Conservation (phyloP, 1,284 basidiomycete genomes). For the Cryptococcus hybrid region DNA sequence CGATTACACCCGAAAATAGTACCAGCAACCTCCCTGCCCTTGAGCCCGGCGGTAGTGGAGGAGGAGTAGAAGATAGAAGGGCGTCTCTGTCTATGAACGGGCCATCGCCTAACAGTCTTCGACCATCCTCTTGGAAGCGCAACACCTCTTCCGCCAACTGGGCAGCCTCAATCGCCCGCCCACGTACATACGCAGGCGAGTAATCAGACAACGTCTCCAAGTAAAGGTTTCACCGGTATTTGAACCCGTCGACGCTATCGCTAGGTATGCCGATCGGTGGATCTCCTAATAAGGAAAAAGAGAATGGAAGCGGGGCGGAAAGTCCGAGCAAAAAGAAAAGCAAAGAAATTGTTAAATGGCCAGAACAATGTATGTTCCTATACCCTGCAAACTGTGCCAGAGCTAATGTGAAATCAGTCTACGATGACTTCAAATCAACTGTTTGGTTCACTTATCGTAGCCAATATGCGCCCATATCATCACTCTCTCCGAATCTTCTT, state of each 20-base stretch:
- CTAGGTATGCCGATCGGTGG: conserved; percentile 22
- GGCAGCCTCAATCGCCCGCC: not conserved
- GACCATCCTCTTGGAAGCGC: not conserved
- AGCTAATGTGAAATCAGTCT: conserved; percentile 60
- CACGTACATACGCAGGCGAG: not conserved
- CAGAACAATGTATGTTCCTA: conserved; percentile 46
- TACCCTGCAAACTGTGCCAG: not conserved
- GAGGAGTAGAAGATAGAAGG: not conserved
- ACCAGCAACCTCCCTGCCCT: conserved; percentile 5
- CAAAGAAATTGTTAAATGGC: conserved; percentile 44
- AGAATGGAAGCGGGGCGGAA: conserved; percentile 9
- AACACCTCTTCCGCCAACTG: not conserved
- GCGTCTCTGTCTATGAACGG: not conserved
- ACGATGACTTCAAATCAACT: conserved; percentile 82
- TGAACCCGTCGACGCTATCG: conserved; percentile 35
- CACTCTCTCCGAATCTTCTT: conserved; percentile 48
- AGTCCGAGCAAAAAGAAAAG: conserved; percentile 25
- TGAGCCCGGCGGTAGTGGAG: not conserved
- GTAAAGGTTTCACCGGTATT: conserved; percentile 43
- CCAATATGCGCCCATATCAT: conserved; percentile 77
- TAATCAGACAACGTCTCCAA: conserved; percentile 10
- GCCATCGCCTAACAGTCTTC: not conserved
- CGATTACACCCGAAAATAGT: conserved; percentile 30
- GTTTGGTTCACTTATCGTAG: conserved; percentile 82
- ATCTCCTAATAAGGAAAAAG: conserved; percentile 21